phyloP scores from a whole-genome alignment of 495 filamentous ascomycete species.

The Penicillium bovifimosum region DNA sequence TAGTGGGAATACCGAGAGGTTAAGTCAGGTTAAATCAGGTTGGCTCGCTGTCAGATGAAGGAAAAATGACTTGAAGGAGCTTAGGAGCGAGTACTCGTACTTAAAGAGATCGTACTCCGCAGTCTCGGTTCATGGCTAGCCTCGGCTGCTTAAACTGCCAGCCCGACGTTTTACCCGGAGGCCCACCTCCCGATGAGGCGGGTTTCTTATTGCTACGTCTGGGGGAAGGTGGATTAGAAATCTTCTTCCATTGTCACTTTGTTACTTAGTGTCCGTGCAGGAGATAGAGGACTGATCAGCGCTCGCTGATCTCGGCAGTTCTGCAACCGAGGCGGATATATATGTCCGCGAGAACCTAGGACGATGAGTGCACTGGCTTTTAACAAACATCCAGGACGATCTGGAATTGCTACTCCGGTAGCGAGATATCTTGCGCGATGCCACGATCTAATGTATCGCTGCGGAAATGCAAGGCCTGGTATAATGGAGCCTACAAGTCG shows the following conservation, averaged over 20 bases:
- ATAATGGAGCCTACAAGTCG: too few species aligned
- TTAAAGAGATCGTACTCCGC: conserved; percentile 11
- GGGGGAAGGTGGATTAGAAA: too few species aligned
- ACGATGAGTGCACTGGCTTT: too few species aligned
- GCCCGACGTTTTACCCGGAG: conserved; percentile 3
- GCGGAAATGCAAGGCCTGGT: too few species aligned
- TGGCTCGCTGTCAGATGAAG: background rate
- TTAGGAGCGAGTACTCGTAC: background rate
- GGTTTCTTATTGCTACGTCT: background rate
- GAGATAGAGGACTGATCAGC: background rate
- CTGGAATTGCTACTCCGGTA: too few species aligned
- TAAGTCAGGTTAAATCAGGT: too few species aligned
- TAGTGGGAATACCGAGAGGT: background rate
- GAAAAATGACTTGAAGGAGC: background rate
- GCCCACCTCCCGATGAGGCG: background rate
- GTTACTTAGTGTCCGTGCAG: background rate
- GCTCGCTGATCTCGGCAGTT: background rate
- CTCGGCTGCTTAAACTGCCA: conserved; percentile 11
- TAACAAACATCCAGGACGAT: too few species aligned
- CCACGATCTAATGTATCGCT: too few species aligned
- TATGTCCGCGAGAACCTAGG: too few species aligned
- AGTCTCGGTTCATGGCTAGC: conserved; percentile 15
- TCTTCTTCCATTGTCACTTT: too few species aligned
- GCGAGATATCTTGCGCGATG: too few species aligned
- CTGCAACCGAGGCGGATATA: background rate